phyloP scores from a whole-genome alignment of 495 filamentous ascomycete genomes.

The Recurvomyces mirabilis region DNA sequence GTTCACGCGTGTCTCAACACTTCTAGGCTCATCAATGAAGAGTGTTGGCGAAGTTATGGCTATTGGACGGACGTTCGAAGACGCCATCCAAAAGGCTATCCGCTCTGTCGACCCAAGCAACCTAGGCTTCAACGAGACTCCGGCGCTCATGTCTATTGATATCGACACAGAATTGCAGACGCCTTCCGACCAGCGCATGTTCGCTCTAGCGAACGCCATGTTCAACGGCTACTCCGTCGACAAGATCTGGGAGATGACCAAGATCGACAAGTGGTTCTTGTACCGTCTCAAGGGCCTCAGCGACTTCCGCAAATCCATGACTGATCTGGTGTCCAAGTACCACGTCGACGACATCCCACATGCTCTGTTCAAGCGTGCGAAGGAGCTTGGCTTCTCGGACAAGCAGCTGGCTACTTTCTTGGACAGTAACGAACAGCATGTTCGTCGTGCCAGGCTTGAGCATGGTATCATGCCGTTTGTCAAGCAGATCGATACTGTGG shows the following conservation, averaged over 20 bases:
- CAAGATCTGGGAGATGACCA: constrained; percentile 94
- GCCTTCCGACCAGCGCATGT: constrained; percentile 92
- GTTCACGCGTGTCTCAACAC: constrained; percentile 89
- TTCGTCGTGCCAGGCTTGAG: constrained; percentile 70
- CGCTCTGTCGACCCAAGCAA: constrained; percentile 90
- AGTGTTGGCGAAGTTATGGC: constrained; percentile 98
- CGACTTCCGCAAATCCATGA: constrained; percentile 60
- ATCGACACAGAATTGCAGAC: constrained; percentile 94
- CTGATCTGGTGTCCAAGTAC: constrained; percentile 47
- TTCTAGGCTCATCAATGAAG: constrained; percentile 97
- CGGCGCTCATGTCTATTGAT: constrained; percentile 89
- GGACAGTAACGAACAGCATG: constrained; percentile 81
- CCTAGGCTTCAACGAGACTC: constrained; percentile 84
- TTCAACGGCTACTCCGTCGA: constrained; percentile 82
- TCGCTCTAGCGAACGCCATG: constrained; percentile 98
- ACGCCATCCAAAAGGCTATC: constrained; percentile 97
- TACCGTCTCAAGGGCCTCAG: constrained; percentile 78
- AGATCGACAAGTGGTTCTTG: constrained; percentile 97
- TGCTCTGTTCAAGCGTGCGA: constrained; percentile 63
- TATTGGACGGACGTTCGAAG: constrained; percentile 92
- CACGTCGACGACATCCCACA: constrained; percentile 55
- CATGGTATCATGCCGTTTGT: constrained; percentile 77
- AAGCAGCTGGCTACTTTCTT: constrained; percentile 87
- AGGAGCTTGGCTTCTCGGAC: constrained; percentile 90
- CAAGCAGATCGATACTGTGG: constrained; percentile 98